Evolutionary conservation across 805 yeast genomes (phyloP), one percentile per base, ranked within the genome.

Genomic region (Yamadazyma ubonensis): DNA sequence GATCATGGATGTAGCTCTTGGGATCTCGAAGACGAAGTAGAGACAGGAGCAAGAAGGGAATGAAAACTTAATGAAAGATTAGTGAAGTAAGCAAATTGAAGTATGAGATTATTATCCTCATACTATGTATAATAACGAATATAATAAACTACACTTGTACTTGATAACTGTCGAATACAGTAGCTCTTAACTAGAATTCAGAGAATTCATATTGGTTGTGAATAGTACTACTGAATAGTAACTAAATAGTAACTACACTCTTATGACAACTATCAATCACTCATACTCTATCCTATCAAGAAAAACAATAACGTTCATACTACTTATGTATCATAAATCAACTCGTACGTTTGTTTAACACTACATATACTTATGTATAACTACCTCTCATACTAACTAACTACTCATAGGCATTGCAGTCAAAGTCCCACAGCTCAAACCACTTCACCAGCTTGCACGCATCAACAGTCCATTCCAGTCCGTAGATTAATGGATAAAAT

Each of bases 1-100:
- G 50, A 87, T 88, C 17, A 52, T 77, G 33, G 73, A 75, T 11
- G 75, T 82, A 7, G 77, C 87, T 7, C 55, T 56, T 6, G 86
- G 83, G 0, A 75, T 77, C 3, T 69, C 78, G 2, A 61, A 63
- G 22, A 65, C 78, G 0, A 63, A 38, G 34, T 37, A 29, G 11
- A 17, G 5, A 20, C 5, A 27, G 27, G 10, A 15, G 10, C 27
- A 16, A n/a, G 5, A 8, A 29, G 8, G 9, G 15, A 17, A 25
- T 3, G 22, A 12, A 26, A 2, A 17, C 12, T 5, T 7, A 23
- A 7, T 12, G 11, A 8, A 22, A 10, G 10, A 22, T 22, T 10
- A 26, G 15, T 12, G 12, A 12, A 10, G 15, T 22, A 10, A 22
- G 25, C 25, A 22, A 22, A 10, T 22, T n/a, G n/a, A n/a, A n/a